Conservation (phyloP, 2,329 filamentous ascomycete genomes). For the Nigrospora oryzae region DNA sequence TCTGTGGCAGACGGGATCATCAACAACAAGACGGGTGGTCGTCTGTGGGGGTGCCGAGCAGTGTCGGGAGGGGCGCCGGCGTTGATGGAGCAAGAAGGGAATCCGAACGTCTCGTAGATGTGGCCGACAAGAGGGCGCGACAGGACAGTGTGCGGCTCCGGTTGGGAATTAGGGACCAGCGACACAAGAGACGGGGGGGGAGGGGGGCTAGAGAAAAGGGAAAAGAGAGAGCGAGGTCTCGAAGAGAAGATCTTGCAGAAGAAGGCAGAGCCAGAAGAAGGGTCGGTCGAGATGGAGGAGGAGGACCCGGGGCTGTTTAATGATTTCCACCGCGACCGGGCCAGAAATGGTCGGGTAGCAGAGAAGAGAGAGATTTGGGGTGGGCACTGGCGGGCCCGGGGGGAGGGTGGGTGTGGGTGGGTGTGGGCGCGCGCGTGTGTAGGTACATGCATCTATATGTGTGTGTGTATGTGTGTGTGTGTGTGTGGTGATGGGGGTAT, state of each 20-base stretch:
- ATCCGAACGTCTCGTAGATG: constrained; percentile 5
- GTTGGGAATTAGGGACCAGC: constrained; percentile 14
- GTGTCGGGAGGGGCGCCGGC: not conserved
- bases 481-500: too few relatives aligned
- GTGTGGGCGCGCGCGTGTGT: not conserved
- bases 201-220: constrained; percentile 20
- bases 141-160: constrained; percentile 21
- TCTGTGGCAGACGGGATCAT: constrained; percentile 1
- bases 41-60: not conserved
- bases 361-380: constrained; percentile 4
- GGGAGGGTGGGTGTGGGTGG: not conserved
- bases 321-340: constrained; percentile 18
- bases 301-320: constrained; percentile 21
- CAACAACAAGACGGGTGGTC: not conserved
- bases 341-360: constrained; percentile 15
- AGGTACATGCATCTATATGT: not conserved
- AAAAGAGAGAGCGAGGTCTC: constrained; percentile 30
- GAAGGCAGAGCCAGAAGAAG: constrained; percentile 24
- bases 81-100: constrained; percentile 1
- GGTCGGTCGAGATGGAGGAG: constrained; percentile 13
- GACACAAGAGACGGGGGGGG: constrained; percentile 19
- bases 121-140: constrained; percentile 11
- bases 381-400: constrained; percentile 1
- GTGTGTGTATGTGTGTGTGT: too few relatives aligned
- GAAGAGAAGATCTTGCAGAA: constrained; percentile 25